Percentiles rank a stretch among this genome's conserved stretches.
These are phyloP conservation scores for Coemansia sp. DNA, from an alignment of 192 early-diverging fungal genomes.

Conservation along the genomic window DNA sequence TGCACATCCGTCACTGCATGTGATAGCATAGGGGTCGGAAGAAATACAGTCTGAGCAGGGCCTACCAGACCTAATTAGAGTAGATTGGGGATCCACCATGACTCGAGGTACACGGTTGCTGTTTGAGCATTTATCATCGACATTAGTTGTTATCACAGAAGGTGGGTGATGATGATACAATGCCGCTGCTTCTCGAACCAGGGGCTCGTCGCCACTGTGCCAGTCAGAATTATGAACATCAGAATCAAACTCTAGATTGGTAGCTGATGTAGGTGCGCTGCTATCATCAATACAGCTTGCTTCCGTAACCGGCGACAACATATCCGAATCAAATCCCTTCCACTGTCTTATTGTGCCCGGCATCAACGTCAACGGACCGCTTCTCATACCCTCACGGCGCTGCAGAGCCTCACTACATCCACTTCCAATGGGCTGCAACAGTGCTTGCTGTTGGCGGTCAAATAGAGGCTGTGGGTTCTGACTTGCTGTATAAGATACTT, in stretches of 20 bases:
- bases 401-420: background rate
- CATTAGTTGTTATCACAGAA: no score
- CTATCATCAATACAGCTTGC: constrained; percentile 16
- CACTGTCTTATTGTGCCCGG: constrained; percentile 3
- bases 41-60: no score
- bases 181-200: no score
- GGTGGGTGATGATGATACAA: no score
- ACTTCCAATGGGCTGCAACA: background rate
- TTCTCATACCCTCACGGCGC: background rate
- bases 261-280: constrained; percentile 9
- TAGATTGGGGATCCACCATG: no score
- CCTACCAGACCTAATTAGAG: no score
- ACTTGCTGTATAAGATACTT: constrained; percentile 23
- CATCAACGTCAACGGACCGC: background rate
- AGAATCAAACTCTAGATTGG: background rate
- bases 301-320: constrained; percentile 33
- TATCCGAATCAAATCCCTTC: constrained; percentile 17
- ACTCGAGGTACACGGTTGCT: no score
- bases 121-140: no score
- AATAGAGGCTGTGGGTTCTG: background rate
- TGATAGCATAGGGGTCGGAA: no score
- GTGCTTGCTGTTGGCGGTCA: constrained; percentile 11
- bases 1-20: background rate
- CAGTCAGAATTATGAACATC: no score
- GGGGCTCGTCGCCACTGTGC: no score